These are phyloP conservation scores for Vigna hirtella DNA, from an alignment of 306 rosid species.

Conservation along the genomic window DNA sequence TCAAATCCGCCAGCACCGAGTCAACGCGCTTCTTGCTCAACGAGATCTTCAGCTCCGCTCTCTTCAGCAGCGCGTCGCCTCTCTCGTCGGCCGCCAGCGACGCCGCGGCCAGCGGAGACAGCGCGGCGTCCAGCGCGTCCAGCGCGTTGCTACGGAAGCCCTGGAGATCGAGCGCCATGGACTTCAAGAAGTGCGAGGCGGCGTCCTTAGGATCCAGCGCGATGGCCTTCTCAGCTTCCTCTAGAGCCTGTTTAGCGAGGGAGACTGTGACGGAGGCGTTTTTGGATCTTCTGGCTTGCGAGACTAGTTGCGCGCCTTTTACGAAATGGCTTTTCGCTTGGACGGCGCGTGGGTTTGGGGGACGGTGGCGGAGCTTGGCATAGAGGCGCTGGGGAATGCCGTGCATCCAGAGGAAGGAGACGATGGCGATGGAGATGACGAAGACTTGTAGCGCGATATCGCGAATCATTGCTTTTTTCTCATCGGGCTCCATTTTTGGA, in stretches of 20 bases:
- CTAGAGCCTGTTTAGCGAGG: slow-evolving; percentile 59
- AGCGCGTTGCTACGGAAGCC: slow-evolving; percentile 83
- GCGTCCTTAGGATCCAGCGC: slow-evolving; percentile 80
- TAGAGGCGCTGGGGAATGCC: slow-evolving; percentile 64
- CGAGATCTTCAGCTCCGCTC: slow-evolving; percentile 78
- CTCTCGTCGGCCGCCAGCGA: slow-evolving; percentile 65
- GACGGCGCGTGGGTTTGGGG: slow-evolving; percentile 49
- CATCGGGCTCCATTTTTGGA: slow-evolving; percentile 16
- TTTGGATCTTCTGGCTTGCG: slow-evolving; percentile 61
- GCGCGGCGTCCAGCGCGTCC: slow-evolving; percentile 74
- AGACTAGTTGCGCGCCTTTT: slow-evolving; percentile 80
- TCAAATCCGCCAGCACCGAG: slow-evolving; percentile 71
- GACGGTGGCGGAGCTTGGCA: slow-evolving; percentile 65
- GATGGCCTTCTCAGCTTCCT: slow-evolving; percentile 78
- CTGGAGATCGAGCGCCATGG: slow-evolving; percentile 73
- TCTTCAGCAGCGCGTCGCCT: slow-evolving; percentile 80
- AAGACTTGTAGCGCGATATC: slow-evolving; percentile 69
- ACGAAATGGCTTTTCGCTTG: slow-evolving; percentile 86
- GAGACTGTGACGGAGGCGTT: slow-evolving; percentile 34
- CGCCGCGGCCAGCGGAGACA: slow-evolving; percentile 69
- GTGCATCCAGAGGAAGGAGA: slow-evolving; percentile 68
- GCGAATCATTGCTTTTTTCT: slow-evolving; percentile 50
- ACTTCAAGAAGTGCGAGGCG: slow-evolving; percentile 81
- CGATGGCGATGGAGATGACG: slow-evolving; percentile 47
- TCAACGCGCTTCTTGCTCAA: slow-evolving; percentile 58